Evolutionary conservation across 495 filamentous ascomycete species (phyloP), one percentile per base, ranked within the genome.

Genomic region (Penicillium odoratum): DNA sequence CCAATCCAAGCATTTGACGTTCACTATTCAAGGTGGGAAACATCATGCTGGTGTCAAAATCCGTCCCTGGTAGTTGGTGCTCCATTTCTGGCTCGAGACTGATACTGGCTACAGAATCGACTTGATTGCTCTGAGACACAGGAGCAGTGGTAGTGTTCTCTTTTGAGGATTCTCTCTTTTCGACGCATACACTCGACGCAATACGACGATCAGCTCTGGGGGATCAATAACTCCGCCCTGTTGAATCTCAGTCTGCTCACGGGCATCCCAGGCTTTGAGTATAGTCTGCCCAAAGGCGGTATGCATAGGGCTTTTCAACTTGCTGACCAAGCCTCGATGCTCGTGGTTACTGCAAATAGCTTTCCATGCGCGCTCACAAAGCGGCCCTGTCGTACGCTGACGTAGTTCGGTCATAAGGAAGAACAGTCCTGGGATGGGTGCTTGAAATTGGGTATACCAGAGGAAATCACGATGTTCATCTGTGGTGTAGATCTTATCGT

Each of bases 361-460:
- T 33, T 69, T 56, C 83, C 83, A 84, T 11, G 79, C 80, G 26
- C 81, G 73, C 45, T 84, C 81, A 33, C 80, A 79, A 28, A 83
- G 65, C 4, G 58, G 59, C 31, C 81, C 83, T 29, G 74, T 73
- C 2, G 72, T 78, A 25, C 80, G 79, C 42, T 70, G 65, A 36
- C 75, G 74, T 21, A 85, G 73, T 55, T 84, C 80, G 33, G 75
- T 79, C 1, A 78, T 64, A 55, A 83, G 66, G 63, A 79, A 85
- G 48, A 81, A 71, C 55, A 83, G 81, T 15, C 81, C 66, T 57
- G 82, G 80, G 29, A 80, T 57, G 52, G 82, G 81, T 55, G 83
- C 80, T 56, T 83, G 74, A 8, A 72, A 61, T 21, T 72, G 55
- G 16, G 77, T 72, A 61, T 80, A 83, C 83, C 81, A 83, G 30